Base-by-base conservation (phyloP, 2,329 filamentous ascomycete species). In the Aspergillus versicolor region DNA sequence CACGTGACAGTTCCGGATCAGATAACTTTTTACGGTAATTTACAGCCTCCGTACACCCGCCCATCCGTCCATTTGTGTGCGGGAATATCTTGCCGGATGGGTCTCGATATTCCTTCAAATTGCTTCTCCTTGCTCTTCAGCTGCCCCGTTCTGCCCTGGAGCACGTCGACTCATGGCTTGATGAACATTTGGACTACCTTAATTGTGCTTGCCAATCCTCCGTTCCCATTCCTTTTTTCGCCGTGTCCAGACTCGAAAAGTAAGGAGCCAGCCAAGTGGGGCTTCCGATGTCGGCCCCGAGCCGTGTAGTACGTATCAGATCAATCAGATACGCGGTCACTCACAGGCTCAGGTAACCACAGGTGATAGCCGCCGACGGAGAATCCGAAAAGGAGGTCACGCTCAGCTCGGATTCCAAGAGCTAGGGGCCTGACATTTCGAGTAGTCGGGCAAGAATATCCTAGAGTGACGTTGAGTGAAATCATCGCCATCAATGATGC, bases 1-100 rank as follows among this genome's bases (percentile, higher is more conserved):
- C 41, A 49, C 37, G 34, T 40, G 34, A 40, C 47, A 27, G 15
- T 46, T 55, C 56, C 63, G 61, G 63, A 65, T 65, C 61, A 65
- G 63, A 65, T 65, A 65, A 65, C 58, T 56, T 30, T 38, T 32
- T 53, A 42, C 32, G 50, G 54, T 51, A 50, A 48, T 48, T 48
- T 48, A 46, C 43, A 45, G 22, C 8, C 12, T 13, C 12, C 42
- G 21, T 44, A 44, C 42, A 8, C 9, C 37, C 17, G 1, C 3
- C 37, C 15, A 17, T n/a, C 13, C 37, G 17, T 19, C 40, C 19
- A 42, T 19, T 4, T 32, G 8, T 32, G 22, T 13, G 42, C 15
- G 17, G 21, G 21, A 30, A 9, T 30, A 21, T 43, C n/a, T 43
- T n/a, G 11, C 41, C 41, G 17, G 19, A 43, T n/a, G 45, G n/a